phyloP scores from a whole-genome alignment of 73 alveolate genomes.

The Paramecium sonneborni region DNA sequence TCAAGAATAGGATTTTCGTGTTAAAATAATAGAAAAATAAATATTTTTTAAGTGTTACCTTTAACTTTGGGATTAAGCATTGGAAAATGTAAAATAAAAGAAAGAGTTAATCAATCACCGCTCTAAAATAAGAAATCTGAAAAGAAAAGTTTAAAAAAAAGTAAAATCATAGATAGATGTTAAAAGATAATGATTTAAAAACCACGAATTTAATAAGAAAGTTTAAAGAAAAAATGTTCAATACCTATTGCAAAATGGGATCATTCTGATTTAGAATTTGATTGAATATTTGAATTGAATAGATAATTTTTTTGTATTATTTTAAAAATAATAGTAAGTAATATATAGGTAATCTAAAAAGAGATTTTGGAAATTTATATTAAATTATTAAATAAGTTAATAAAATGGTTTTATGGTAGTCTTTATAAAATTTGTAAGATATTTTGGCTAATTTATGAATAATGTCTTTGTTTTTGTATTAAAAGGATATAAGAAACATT shows the following conservation, averaged over 20 bases:
- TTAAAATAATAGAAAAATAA: neutral
- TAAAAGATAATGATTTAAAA: neutral
- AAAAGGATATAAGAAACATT: no score
- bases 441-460: no score
- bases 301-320: neutral
- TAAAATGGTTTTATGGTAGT: no score
- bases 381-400: no score
- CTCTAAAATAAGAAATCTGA: neutral
- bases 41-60: neutral
- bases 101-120: neutral
- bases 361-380: no score
- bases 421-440: no score
- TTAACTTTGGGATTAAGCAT: neutral
- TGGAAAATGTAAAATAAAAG: neutral
- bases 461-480: no score
- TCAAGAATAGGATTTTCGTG: neutral
- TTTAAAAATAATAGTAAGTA: neutral
- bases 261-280: neutral
- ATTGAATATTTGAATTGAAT: neutral
- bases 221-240: neutral
- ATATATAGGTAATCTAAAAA: no score
- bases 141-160: neutral
- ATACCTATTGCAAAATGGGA: conserved; percentile 7
- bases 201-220: neutral
- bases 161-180: neutral